These are phyloP conservation scores for Aspergillus homomorphus DNA, from an alignment of 495 filamentous ascomycete species.

Conservation along the genomic window DNA sequence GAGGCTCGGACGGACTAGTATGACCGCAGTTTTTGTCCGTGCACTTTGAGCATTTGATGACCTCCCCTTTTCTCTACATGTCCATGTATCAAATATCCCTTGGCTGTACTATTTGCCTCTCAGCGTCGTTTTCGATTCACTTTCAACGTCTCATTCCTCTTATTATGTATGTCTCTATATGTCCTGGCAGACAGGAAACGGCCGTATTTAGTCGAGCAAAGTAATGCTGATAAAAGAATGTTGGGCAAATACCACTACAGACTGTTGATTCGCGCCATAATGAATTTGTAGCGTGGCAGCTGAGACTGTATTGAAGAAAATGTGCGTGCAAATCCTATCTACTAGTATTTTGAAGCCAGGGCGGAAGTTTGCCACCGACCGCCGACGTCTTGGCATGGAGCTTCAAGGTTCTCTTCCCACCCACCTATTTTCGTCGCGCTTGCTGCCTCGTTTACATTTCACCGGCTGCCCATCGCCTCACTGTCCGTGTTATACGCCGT, in stretches of 20 bases:
- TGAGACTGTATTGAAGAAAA: too few relatives aligned
- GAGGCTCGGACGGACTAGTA: slow-evolving; percentile 23
- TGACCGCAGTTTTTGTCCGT: slow-evolving; percentile 9
- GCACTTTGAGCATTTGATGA: slow-evolving; percentile 21
- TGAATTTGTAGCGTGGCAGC: too few relatives aligned
- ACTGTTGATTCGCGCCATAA: too few relatives aligned
- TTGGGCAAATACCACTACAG: neutral
- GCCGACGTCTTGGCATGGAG: slow-evolving; percentile 17
- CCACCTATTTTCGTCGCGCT: neutral
- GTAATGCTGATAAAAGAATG: neutral
- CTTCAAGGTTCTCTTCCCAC: slow-evolving; percentile 6
- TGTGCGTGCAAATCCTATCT: too few relatives aligned
- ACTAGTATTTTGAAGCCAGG: neutral
- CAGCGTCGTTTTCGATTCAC: slow-evolving; percentile 7
- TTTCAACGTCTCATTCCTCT: slow-evolving; percentile 13
- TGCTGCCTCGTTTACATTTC: neutral
- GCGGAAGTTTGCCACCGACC: slow-evolving; percentile 1
- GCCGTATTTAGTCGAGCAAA: slow-evolving; percentile 8
- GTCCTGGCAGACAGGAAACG: slow-evolving; percentile 17
- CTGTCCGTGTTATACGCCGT: neutral
- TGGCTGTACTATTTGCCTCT: slow-evolving; percentile 19
- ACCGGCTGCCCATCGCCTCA: neutral
- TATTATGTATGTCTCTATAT: slow-evolving; percentile 9
- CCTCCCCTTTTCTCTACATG: slow-evolving; percentile 13
- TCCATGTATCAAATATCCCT: slow-evolving; percentile 14